Conservation (phyloP, 2,329 filamentous ascomycete genomes). For the Claviceps arundinis region DNA sequence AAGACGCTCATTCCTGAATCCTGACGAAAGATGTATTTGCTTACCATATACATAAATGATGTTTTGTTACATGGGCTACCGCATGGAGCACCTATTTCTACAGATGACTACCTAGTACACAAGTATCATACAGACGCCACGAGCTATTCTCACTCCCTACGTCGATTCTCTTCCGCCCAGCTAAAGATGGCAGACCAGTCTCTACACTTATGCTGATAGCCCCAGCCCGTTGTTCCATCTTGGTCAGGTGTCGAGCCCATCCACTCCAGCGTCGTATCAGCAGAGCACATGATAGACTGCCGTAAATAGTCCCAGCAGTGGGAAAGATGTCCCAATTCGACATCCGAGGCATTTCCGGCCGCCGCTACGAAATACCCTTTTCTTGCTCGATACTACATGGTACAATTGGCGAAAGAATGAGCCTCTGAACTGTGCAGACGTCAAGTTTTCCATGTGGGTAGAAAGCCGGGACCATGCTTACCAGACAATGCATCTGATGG, state of each 20-base stretch:
- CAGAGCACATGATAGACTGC: slow-evolving; percentile 1
- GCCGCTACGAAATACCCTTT: background rate
- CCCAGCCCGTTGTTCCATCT: background rate
- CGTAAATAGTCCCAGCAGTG: slow-evolving; percentile 3
- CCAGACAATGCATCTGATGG: slow-evolving; percentile 3
- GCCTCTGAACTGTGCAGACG: too few relatives aligned
- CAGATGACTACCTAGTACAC: too few relatives aligned
- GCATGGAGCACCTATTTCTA: background rate
- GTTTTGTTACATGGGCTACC: background rate
- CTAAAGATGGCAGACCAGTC: background rate
- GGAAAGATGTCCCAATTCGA: background rate
- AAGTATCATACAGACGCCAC: too few relatives aligned
- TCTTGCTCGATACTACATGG: background rate
- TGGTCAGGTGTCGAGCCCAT: background rate
- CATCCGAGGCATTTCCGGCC: background rate
- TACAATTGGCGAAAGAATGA: background rate
- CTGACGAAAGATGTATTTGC: background rate
- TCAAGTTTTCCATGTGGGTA: too few relatives aligned
- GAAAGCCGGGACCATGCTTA: background rate
- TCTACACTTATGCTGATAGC: background rate
- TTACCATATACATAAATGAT: background rate
- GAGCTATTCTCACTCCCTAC: slow-evolving; percentile 14
- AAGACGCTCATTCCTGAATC: too few relatives aligned
- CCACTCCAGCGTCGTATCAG: slow-evolving; percentile 1
- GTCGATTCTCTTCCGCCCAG: background rate